Conservation (phyloP, 345 rosid genomes). For the Dipteronia sinensis region DNA sequence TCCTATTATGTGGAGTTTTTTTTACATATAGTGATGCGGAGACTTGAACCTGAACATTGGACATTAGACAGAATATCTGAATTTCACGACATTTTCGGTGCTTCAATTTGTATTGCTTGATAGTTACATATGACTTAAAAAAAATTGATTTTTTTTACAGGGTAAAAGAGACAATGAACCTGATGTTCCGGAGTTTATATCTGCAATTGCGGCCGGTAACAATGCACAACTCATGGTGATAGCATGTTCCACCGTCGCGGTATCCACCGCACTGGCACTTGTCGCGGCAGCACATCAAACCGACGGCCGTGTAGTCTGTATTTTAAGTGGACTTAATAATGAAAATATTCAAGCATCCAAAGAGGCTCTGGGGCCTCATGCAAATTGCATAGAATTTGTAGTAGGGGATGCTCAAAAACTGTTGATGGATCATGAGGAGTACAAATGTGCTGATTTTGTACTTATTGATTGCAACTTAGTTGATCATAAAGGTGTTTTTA, state of each 20-base stretch:
- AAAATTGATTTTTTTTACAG: constrained; percentile 12
- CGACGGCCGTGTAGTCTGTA: constrained; percentile 41
- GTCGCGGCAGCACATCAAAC: constrained; percentile 57
- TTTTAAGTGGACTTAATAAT: constrained; percentile 12
- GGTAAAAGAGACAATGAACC: constrained; percentile 49
- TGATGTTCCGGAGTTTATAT: constrained; percentile 56
- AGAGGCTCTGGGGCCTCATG: constrained; percentile 27
- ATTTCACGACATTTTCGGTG: too few species aligned
- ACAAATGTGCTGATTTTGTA: constrained; percentile 43
- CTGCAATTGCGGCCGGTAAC: constrained; percentile 62
- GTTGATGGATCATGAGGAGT: constrained; percentile 19
- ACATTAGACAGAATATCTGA: too few species aligned
- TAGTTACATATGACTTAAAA: too few species aligned
- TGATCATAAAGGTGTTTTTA: constrained; percentile 22
- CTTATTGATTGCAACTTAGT: constrained; percentile 43
- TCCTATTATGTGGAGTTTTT: too few species aligned
- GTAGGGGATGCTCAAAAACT: constrained; percentile 39
- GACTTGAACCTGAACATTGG: too few species aligned
- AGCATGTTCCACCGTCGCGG: constrained; percentile 19
- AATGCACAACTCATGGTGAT: constrained; percentile 53
- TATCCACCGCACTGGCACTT: constrained; percentile 33
- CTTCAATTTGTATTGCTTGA: too few species aligned
- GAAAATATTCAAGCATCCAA: constrained; percentile 14
- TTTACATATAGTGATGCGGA: too few species aligned
- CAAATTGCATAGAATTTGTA: constrained; percentile 30